A percentile compares a stretch with the other conserved stretches of the same genome.
Evolutionary conservation across 2,329 filamentous ascomycete species (phyloP).

Genomic region (Dothistroma septosporum): DNA sequence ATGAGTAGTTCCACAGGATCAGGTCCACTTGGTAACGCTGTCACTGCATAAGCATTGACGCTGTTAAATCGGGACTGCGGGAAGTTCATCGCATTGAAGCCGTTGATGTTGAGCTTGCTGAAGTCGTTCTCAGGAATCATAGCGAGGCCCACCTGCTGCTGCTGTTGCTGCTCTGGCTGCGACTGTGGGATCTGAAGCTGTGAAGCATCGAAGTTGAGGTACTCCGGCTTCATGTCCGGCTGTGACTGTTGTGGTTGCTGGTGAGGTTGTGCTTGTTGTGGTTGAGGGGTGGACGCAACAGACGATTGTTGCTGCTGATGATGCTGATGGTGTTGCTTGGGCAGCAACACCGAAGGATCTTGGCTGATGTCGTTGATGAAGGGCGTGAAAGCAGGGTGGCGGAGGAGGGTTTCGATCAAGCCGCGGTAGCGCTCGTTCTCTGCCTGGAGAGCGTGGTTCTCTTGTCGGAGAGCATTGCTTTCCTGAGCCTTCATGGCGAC

Average conservation of each 20-base stretch:
- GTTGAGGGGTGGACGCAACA: constrained; percentile 17
- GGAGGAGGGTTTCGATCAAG: constrained; percentile 70
- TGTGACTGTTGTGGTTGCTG: constrained; percentile 21
- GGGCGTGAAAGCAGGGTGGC: constrained; percentile 46
- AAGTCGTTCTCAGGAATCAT: constrained; percentile 83
- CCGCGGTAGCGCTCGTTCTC: constrained; percentile 48
- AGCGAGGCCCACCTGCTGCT: constrained; percentile 64
- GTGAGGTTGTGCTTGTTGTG: constrained; percentile 29
- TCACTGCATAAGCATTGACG: constrained; percentile 35
- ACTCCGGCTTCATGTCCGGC: constrained; percentile 34
- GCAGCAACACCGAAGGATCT: constrained; percentile 36
- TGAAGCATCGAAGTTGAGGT: constrained; percentile 36
- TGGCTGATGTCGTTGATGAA: constrained; percentile 44
- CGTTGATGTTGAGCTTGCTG: constrained; percentile 62
- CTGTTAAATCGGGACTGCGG: constrained; percentile 38
- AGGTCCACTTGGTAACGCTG: constrained; percentile 25
- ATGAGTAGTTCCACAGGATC: constrained; percentile 27
- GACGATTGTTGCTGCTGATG: constrained; percentile 21
- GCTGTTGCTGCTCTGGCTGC: constrained; percentile 34
- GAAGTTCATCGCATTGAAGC: constrained; percentile 44
- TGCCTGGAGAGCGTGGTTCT: constrained; percentile 71
- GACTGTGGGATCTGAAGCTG: constrained; percentile 34
- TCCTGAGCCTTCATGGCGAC: constrained; percentile 80
- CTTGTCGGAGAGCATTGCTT: constrained; percentile 70
- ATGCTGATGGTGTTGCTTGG: constrained; percentile 31